Evolutionary conservation across 176 grass and related monocot species (phyloP), one percentile per base, ranked within the genome.

Genomic region (Cenchrus fungigraminus): DNA sequence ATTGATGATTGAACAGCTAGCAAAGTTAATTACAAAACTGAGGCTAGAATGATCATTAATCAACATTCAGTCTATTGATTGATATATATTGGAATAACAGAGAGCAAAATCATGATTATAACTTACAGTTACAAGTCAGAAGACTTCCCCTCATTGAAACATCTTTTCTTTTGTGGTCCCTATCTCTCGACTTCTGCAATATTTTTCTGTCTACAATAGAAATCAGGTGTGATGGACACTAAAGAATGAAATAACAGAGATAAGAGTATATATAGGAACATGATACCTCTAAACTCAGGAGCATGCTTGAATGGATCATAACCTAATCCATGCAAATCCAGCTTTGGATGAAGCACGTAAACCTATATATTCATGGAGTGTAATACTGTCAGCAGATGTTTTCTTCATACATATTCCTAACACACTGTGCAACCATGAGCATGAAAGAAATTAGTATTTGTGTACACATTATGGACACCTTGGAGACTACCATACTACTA

Each of bases 241-340:
- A 28, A 76, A n/a, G 17, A 76, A 80, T 58, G 44, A 31, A 82
- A 86, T 51, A 74, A 55, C 6, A 4, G 5, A 63, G 65, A 78
- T 54, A 57, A 68, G 42, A 31, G 53, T 45, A 52, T 74, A 34
- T 59, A 45, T 68, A 71, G 5, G 52, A 90, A 67, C 25, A 77
- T 54, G 71, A 52, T 82, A 98, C 95, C 95, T 98, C 88, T 81
- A 71, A 98, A 98, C 81, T 98, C 96, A 76, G 96, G 96, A 51
- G 96, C 93, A 93, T 92, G 87, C 79, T 91, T 94, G 79, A 94
- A 98, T 70, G 96, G 96, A 88, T 98, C 96, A 84, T 89, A 98
- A 85, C 96, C 93, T 85, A 98, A 93, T 71, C 96, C 96, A 94
- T 92, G 84, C 58, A 98, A 79, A 87, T 98, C 96, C 68, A 91